Percentiles rank a stretch among this genome's conserved stretches.
Evolutionary conservation across 1,284 basidiomycete species (phyloP).

Genomic region (Ustilago crameri): DNA sequence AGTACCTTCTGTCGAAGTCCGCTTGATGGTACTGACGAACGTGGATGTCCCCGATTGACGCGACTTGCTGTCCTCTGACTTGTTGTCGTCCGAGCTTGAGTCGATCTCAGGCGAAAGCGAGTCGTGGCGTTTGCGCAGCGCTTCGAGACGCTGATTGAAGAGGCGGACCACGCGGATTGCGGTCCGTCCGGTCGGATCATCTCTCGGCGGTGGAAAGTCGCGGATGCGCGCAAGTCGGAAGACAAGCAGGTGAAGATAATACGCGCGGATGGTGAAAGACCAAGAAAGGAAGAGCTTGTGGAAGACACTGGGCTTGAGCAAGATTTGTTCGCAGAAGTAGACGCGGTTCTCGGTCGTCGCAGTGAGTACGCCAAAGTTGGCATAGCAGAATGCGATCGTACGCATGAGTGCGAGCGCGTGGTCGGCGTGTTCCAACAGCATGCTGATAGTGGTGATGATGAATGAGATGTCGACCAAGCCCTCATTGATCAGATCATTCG

Average conservation of each 20-base stretch:
- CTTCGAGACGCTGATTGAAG: constrained; percentile 59
- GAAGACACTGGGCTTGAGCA: constrained; percentile 58
- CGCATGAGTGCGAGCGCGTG: constrained; percentile 65
- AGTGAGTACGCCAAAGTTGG: constrained; percentile 62
- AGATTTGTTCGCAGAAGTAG: constrained; percentile 62
- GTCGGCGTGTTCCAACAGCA: constrained; percentile 61
- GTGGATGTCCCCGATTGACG: constrained; percentile 44
- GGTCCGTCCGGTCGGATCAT: constrained; percentile 51
- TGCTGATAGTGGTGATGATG: constrained; percentile 55
- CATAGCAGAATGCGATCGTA: constrained; percentile 64
- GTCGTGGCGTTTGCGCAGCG: constrained; percentile 57
- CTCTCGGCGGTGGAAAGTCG: constrained; percentile 53
- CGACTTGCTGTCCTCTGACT: constrained; percentile 45
- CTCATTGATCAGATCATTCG: constrained; percentile 55
- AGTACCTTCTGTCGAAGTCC: constrained; percentile 50
- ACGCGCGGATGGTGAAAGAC: constrained; percentile 66
- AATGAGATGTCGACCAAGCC: constrained; percentile 59
- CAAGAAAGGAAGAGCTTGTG: constrained; percentile 65
- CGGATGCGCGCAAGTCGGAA: constrained; percentile 62
- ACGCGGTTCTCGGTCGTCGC: constrained; percentile 47
- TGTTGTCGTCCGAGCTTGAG: constrained; percentile 48
- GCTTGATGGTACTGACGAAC: constrained; percentile 63
- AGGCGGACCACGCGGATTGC: constrained; percentile 51
- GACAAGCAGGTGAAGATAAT: constrained; percentile 63
- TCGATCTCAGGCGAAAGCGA: constrained; percentile 55